Evolutionary conservation across 2,329 filamentous ascomycete species (phyloP), one percentile per base, ranked within the genome.

Genomic region (Alternaria brassicicola): DNA sequence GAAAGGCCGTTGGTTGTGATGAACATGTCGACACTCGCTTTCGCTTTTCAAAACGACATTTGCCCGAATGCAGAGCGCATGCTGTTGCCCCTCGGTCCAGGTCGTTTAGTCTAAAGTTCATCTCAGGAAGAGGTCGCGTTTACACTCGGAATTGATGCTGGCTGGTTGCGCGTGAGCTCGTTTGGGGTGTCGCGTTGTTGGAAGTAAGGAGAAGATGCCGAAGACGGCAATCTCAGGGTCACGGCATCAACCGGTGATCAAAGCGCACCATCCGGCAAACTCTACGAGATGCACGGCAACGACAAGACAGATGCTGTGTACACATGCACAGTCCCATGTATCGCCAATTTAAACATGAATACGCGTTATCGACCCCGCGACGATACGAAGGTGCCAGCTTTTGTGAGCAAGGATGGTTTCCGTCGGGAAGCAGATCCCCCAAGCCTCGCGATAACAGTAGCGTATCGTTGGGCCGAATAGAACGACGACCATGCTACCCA

Each of bases 341-440:
- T 35, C 21, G 15, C 43, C 13, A 2, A 8, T 45, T 19, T 6
- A 35, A 4, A 35, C 3, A 33, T n/a, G 19, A 7, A 31, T 2
- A 21, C 1, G 12, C 26, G 7, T n/a, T n/a, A 46, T 23, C 12
- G 43, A 35, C 19, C 2, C 31, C 30, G 19, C 28, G 31, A 47
- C n/a, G 30, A 47, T 35, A 35, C 30, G 28, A 47, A 47, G 19
- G 19, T 33, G 31, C 19, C 28, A 23, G 25, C 13, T 8, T 33
- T 25, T 8, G 19, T 13, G 13, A 23, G 28, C 43, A 47, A 30
- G 47, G 47, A 36, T 52, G 39, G n/a, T 52, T 52, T 36, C 50
- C 50, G 50, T 36, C 50, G 50, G 50, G 30, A 33, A 52, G 21
- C 38, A 45, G 39, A 21, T 10, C 19, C 43, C 35, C 43, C 30